A percentile compares a stretch with the other conserved stretches of the same genome.
These are phyloP conservation scores for Suillus hirtellus DNA, from an alignment of 768 basidiomycete genomes.

Conservation along the genomic window DNA sequence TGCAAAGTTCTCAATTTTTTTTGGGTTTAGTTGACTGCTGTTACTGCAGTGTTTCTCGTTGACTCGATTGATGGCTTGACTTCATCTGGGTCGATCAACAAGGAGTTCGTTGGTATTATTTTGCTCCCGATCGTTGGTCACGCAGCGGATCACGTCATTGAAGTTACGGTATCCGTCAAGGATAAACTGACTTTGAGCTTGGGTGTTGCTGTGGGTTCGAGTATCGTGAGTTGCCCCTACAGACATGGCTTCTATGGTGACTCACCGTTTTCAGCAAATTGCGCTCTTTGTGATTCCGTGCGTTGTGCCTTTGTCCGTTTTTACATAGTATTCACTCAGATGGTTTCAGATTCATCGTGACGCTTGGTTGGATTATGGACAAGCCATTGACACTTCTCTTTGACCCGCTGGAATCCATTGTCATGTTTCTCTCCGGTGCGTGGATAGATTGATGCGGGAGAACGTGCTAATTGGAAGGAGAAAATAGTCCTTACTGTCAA, in stretches of 20 bases:
- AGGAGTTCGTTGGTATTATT: conserved; percentile 85
- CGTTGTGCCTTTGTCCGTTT: conserved; percentile 20
- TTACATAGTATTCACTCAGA: conserved; percentile 10
- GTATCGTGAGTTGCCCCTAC: conserved; percentile 55
- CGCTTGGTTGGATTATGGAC: conserved; percentile 76
- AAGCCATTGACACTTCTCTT: conserved; percentile 83
- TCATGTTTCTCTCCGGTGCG: conserved; percentile 23
- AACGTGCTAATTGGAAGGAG: neutral
- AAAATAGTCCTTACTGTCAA: conserved; percentile 74
- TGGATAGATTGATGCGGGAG: neutral
- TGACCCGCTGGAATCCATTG: conserved; percentile 77
- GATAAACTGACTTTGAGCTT: conserved; percentile 88
- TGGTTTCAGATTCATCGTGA: conserved; percentile 62
- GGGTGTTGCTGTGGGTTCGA: conserved; percentile 86
- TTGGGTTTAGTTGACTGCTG: conserved; percentile 45
- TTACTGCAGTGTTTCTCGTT: conserved; percentile 70
- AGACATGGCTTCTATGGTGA: neutral
- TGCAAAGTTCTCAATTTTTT: neutral
- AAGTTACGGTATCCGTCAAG: conserved; percentile 89
- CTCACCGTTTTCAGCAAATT: conserved; percentile 54
- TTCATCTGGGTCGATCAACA: conserved; percentile 50
- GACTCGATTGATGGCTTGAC: conserved; percentile 81
- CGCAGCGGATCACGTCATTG: conserved; percentile 89
- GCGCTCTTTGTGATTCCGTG: conserved; percentile 68
- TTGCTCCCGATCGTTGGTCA: conserved; percentile 92